Evolutionary conservation across 345 rosid species (phyloP).

Genomic region (Abelmoschus esculentus): DNA sequence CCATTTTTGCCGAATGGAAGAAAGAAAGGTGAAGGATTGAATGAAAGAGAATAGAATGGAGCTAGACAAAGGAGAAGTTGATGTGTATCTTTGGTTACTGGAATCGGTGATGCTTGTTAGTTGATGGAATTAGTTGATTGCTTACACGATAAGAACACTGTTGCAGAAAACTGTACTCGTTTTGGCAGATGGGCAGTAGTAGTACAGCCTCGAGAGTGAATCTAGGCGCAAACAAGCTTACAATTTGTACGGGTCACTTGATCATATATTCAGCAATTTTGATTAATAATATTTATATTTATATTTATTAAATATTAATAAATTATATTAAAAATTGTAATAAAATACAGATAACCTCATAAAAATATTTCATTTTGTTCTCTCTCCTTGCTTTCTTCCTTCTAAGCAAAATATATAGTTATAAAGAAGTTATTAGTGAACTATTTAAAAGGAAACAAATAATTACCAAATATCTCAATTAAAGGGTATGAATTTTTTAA

Average conservation of each 20-base stretch:
- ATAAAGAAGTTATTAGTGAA: no score
- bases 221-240: neutral
- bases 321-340: no score
- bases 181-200: neutral
- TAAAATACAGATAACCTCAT: no score
- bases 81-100: neutral
- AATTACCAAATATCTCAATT: no score
- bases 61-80: neutral
- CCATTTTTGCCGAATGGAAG: constrained; percentile 38
- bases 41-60: neutral
- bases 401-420: no score
- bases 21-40: neutral
- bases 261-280: neutral
- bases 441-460: no score
- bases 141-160: constrained; percentile 8
- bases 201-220: neutral
- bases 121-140: constrained; percentile 4
- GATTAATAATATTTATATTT: no score
- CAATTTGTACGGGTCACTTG: neutral
- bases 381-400: no score
- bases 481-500: no score
- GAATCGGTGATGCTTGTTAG: neutral
- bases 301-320: no score
- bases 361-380: no score
- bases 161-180: neutral